Evolutionary conservation across 495 filamentous ascomycete genomes (phyloP).

Genomic region (Patellaria atrata): DNA sequence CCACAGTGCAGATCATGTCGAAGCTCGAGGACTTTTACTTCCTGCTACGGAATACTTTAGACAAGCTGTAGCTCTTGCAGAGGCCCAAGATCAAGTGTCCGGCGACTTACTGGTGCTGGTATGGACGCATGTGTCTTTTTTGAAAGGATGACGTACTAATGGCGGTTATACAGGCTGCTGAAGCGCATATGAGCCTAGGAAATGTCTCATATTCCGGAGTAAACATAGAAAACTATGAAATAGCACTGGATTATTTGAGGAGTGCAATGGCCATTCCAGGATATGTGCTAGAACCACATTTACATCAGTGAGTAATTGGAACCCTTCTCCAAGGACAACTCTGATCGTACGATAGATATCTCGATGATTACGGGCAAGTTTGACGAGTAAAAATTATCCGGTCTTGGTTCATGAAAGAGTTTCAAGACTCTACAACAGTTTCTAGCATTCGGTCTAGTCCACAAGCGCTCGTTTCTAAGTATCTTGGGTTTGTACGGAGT

Average conservation of each 20-base stretch:
- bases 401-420: neutral
- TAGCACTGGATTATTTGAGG: constrained; percentile 34
- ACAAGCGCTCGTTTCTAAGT: no score
- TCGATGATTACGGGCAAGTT: constrained; percentile 31
- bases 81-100: constrained; percentile 23
- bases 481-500: no score
- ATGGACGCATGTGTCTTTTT: constrained; percentile 8
- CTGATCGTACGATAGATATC: constrained; percentile 20
- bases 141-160: neutral
- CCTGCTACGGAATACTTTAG: constrained; percentile 36
- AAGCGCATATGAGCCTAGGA: constrained; percentile 39
- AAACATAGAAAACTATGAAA: constrained; percentile 32
- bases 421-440: neutral
- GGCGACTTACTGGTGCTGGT: constrained; percentile 33
- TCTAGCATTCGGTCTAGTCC: no score
- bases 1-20: constrained; percentile 34
- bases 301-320: constrained; percentile 29
- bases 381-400: no score
- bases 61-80: constrained; percentile 30
- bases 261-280: constrained; percentile 26
- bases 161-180: constrained; percentile 29
- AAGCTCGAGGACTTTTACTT: constrained; percentile 33
- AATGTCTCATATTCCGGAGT: constrained; percentile 33
- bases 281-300: constrained; percentile 30
- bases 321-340: neutral